Base-by-base conservation (phyloP, 2,329 filamentous ascomycete species). In the Stachybotrys chlorohalonatus region DNA sequence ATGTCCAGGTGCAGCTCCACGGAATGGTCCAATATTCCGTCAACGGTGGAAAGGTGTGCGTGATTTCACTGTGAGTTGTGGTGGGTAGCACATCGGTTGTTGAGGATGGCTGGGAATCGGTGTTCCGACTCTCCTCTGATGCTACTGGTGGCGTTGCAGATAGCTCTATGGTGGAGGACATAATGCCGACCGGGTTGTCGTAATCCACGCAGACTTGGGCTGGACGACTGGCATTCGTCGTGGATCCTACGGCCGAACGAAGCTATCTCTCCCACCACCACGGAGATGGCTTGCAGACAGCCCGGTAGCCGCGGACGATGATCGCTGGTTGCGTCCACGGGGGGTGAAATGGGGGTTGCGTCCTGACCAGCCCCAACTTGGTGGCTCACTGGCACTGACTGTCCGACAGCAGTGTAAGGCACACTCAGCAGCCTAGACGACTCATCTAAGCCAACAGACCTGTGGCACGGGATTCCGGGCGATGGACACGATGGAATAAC, bases 1-100 rank as follows among this genome's bases (percentile, higher is more conserved):
- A 73, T 2, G 71, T 73, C 66, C 69, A 74, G 11, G 69, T 73
- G 57, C 71, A 74, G 53, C 61, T 66, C 46, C 57, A 54, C 11
- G 71, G 71, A 7, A 56, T 66, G 32, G 58, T 68, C 71, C 71
- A 74, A 49, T 62, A 64, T 15, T 70, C 72, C 32, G 69, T 72
- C 65, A 73, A 68, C 30, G 70, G 68, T 16, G 71, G 69, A 31
- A 68, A 65, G 15, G 59, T 58, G 31, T 58, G 57, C 31, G 55
- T 58, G 11, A 56, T 51, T 36, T n/a, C 58, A 32, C 58, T 42
- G 36, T 9, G 36, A 9, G 36, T 42, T 5, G 36, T 9, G 36
- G 36, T 42, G 8, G 36, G 36, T 13, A 13, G 36, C 13, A 9
- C 9, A 42, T 13, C 13, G 8, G 36, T 42, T 9, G 36, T 42